These are phyloP conservation scores for Globisporangium splendens DNA, from an alignment of 352 stramenopile species.

Conservation along the genomic window DNA sequence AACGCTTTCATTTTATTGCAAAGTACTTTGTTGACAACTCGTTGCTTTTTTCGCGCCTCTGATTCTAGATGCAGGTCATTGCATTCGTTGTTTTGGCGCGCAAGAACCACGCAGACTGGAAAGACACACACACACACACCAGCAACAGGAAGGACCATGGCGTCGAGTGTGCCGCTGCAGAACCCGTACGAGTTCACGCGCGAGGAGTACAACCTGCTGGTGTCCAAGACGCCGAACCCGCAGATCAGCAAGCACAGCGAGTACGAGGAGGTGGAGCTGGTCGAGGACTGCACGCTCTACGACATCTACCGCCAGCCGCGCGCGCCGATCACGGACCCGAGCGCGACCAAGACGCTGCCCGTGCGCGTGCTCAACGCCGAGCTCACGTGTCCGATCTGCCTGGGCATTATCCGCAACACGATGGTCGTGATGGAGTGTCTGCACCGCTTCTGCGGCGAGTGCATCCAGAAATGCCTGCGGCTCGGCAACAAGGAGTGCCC, in stretches of 20 bases:
- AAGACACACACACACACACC: no score
- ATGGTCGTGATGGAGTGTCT: conserved; percentile 90
- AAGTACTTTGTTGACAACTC: no score
- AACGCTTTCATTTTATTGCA: no score
- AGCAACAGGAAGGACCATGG: no score
- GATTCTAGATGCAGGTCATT: no score
- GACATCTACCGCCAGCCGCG: conserved; percentile 87
- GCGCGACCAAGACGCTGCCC: conserved; percentile 53
- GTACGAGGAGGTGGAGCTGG: conserved; percentile 84
- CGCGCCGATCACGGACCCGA: conserved; percentile 48
- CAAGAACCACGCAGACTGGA: no score
- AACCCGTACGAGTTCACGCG: conserved; percentile 74
- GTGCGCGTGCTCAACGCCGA: conserved; percentile 75
- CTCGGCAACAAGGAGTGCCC: conserved; percentile 87
- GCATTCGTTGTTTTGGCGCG: no score
- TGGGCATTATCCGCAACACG: conserved; percentile 83
- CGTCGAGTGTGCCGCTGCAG: conserved; percentile 17
- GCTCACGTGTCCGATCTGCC: conserved; percentile 86
- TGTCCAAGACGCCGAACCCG: conserved; percentile 32
- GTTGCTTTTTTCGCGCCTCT: no score
- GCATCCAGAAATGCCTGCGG: conserved; percentile 86
- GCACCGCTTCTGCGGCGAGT: conserved; percentile 89
- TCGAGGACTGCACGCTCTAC: conserved; percentile 88
- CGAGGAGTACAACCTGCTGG: conserved; percentile 60
- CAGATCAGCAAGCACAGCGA: conserved; percentile 64